Percentiles rank a stretch among this genome's conserved stretches.
Conservation (phyloP, 352 stramenopile genomes). For the Phytopythium boreale region DNA sequence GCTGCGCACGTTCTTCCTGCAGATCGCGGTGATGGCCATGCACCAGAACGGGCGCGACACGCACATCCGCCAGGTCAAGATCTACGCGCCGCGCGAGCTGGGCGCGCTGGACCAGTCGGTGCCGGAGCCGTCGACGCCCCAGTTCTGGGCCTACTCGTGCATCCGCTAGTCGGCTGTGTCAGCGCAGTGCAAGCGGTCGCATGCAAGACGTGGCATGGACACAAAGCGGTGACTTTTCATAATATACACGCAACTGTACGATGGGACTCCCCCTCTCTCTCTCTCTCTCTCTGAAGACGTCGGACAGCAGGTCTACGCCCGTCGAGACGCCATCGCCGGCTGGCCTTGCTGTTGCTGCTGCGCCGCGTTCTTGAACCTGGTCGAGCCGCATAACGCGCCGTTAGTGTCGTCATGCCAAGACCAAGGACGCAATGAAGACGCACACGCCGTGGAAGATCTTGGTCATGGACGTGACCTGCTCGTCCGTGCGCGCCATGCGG, state of each 20-base stretch:
- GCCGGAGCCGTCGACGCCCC: slow-evolving; percentile 53
- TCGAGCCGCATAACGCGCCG: not conserved
- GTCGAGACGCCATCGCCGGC: not conserved
- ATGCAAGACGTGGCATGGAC: not conserved
- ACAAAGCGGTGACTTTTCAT: not conserved
- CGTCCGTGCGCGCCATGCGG: slow-evolving; percentile 69
- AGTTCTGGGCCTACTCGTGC: slow-evolving; percentile 66
- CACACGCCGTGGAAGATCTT: slow-evolving; percentile 77
- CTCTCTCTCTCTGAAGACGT: not conserved
- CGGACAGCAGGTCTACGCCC: not conserved
- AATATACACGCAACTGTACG: not conserved
- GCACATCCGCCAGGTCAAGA: slow-evolving; percentile 93
- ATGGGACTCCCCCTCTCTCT: not conserved
- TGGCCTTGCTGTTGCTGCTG: slow-evolving; percentile 17
- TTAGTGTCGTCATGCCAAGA: not conserved
- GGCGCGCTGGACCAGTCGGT: slow-evolving; percentile 49
- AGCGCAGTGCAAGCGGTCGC: too few relatives aligned
- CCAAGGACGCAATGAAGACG: too few relatives aligned
- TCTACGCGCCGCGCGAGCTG: slow-evolving; percentile 81
- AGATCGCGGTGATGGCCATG: slow-evolving; percentile 96
- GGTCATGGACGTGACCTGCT: slow-evolving; percentile 67
- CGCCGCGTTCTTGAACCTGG: slow-evolving; percentile 50
- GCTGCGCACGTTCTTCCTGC: slow-evolving; percentile 93
- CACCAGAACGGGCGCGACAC: slow-evolving; percentile 98
- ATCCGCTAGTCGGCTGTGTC: slow-evolving; percentile 31